Base-by-base conservation (phyloP, 2,329 filamentous ascomycete species). In the Cladosporium sp. region DNA sequence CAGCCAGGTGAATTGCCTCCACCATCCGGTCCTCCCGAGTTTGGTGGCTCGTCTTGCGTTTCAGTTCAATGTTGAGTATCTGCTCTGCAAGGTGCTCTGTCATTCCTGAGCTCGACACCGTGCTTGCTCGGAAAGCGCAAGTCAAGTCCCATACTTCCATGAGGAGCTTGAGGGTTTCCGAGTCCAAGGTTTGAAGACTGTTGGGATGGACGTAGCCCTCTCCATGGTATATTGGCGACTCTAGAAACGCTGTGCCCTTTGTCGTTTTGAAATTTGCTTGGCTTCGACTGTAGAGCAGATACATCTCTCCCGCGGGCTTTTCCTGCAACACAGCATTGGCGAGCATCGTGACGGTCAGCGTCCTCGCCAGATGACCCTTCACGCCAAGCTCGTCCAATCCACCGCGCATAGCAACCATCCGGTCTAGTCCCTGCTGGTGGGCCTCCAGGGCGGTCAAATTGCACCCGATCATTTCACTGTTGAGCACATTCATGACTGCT, bases 401-500 rank as follows among this genome's bases (percentile, higher is more conserved):
- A 16, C 66, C 66, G 54, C 66, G 50, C 33, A 61, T 46, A 1
- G 50, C 28, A 8, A 68, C 58, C 56, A 68, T 61, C 14, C 59
- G 54, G 43, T 62, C 59, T 1, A 68, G 54, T n/a, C 63, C 65
- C 18, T 57, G 43, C 37, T 61, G 58, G 48, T 68, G 66, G 11
- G 61, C 54, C 6, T 49, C 46, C 53, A 66, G 56, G 35, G 56
- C 55, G 2, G 33, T 43, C 14, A 58, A 55, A 40, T 64, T 58
- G 34, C 62, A 62, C 3, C 62, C 59, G 51, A 66, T 65, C 43
- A 68, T 63, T 52, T 67, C 65, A 9, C 60, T 60, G 40, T 60
- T 61, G 1, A 69, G 48, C 0, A 68, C 45, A 8, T 69, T 64
- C 14, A 68, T 43, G 3, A 69, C 64, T 14, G 66, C 58, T 9